phyloP scores from a whole-genome alignment of 2,329 filamentous ascomycete species.

The Ophiostoma tasmaniense region DNA sequence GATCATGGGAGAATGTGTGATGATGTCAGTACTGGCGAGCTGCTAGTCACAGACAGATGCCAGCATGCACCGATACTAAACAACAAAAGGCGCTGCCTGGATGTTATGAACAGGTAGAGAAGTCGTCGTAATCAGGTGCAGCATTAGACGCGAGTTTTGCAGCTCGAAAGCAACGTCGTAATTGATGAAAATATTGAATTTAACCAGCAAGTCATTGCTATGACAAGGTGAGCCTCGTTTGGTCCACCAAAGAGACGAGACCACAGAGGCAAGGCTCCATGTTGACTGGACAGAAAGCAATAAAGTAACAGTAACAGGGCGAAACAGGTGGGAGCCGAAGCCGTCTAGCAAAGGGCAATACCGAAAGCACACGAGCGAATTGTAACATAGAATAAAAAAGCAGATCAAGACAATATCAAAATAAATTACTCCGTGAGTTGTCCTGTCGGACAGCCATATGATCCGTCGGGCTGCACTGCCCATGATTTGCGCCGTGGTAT shows the following conservation, averaged over 20 bases:
- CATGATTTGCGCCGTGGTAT: not conserved
- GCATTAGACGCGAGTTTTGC: not conserved
- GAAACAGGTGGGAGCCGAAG: not conserved
- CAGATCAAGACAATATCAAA: not conserved
- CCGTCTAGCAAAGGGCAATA: not conserved
- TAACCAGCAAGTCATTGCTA: not conserved
- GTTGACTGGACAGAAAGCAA: not conserved
- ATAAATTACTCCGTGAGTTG: constrained; percentile 14
- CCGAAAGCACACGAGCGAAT: not conserved
- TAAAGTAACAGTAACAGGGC: not conserved
- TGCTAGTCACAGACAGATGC: not conserved
- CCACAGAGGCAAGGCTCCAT: not conserved
- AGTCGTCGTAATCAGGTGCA: not conserved
- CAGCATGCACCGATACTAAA: not conserved
- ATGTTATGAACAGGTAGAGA: not conserved
- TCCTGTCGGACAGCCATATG: constrained; percentile 1
- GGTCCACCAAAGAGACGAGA: no score
- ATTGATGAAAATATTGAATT: not conserved
- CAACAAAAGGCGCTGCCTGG: not conserved
- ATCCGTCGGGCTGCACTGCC: not conserved
- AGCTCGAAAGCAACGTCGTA: not conserved
- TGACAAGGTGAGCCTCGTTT: not conserved
- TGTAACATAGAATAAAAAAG: not conserved
- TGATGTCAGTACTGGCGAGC: not conserved
- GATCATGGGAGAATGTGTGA: not conserved